These are phyloP conservation scores for Euphrasia arctica DNA, from an alignment of 305 asterid species.

Conservation along the genomic window DNA sequence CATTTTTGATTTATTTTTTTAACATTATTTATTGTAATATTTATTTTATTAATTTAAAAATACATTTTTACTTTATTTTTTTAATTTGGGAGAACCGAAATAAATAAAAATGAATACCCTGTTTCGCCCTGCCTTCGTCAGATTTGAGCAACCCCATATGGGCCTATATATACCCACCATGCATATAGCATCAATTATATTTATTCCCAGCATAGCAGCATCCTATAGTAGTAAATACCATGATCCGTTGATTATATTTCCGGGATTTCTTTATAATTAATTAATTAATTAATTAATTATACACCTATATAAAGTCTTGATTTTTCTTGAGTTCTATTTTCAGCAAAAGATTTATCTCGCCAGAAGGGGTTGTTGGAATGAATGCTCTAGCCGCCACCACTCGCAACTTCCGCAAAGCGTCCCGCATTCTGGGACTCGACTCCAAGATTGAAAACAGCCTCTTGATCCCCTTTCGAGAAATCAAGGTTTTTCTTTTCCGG, in stretches of 20 bases:
- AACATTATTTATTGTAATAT: no score
- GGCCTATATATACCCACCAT: neutral
- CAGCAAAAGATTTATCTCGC: neutral
- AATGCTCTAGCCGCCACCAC: constrained; percentile 77
- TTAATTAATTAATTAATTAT: neutral
- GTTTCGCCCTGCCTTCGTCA: neutral
- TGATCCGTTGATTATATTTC: neutral
- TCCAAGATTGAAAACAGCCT: constrained; percentile 67
- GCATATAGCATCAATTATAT: neutral
- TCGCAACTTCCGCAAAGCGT: constrained; percentile 65
- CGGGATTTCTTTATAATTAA: neutral
- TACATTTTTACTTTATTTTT: no score
- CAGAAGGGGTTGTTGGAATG: constrained; percentile 32
- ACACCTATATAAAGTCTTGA: neutral
- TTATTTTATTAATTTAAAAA: no score
- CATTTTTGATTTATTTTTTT: no score
- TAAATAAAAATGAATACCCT: neutral
- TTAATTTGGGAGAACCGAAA: neutral
- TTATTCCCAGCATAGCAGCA: neutral
- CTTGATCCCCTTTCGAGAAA: constrained; percentile 72
- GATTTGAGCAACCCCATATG: neutral
- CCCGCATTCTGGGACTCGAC: constrained; percentile 66
- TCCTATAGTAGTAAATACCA: neutral
- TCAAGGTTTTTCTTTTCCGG: constrained; percentile 40
- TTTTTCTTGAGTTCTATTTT: neutral